Evolutionary conservation across 2,329 filamentous ascomycete genomes (phyloP).

Genomic region (Calonectria montana): DNA sequence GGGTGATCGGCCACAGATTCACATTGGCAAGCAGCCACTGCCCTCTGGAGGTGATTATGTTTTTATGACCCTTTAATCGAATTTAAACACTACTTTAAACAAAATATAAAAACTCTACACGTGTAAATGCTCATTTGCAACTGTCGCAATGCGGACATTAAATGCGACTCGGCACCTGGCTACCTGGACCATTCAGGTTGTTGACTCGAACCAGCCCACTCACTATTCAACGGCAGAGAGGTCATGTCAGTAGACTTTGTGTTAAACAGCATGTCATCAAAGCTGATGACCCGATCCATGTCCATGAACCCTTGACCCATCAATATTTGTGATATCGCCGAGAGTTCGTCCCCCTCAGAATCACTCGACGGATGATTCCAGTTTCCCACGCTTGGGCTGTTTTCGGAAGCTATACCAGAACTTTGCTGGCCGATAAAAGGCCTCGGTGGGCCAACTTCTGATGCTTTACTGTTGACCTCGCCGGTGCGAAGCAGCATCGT

Average conservation of each 20-base stretch:
- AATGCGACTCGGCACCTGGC: neutral
- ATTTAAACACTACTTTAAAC: no score
- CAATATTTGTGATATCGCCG: constrained; percentile 45
- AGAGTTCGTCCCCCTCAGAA: constrained; percentile 37
- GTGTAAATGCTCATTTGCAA: no score
- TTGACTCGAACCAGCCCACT: neutral
- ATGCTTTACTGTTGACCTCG: no score
- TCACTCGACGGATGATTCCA: constrained; percentile 4
- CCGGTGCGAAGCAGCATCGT: neutral
- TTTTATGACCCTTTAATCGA: neutral
- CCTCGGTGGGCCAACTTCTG: neutral
- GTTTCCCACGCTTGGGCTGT: neutral
- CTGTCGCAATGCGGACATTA: no score
- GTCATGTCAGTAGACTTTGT: neutral
- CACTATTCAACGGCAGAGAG: neutral
- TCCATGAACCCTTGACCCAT: constrained; percentile 48
- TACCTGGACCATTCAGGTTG: neutral
- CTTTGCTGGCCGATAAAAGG: neutral
- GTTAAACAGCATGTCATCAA: constrained; percentile 48
- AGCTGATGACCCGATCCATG: constrained; percentile 48
- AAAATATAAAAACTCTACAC: no score
- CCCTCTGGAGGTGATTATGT: neutral
- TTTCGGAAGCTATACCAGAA: neutral
- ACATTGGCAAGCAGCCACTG: neutral
- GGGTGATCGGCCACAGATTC: constrained; percentile 6